phyloP scores from a whole-genome alignment of 768 basidiomycete genomes.

The Tulasnella sp. region DNA sequence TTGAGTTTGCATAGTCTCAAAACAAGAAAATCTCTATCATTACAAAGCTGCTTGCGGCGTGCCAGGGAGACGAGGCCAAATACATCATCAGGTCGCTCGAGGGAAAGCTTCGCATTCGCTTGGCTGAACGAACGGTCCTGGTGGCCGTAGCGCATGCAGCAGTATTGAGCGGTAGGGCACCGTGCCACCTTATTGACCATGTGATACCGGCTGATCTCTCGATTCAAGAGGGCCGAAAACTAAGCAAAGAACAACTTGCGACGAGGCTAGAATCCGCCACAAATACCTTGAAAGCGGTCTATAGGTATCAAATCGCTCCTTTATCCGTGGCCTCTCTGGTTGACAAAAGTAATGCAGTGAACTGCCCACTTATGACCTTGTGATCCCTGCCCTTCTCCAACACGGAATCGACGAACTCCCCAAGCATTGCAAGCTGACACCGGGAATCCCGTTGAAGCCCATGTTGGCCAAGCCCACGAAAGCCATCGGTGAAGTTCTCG shows the following conservation, averaged over 20 bases:
- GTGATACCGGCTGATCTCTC: constrained; percentile 17
- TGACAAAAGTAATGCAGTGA: constrained; percentile 51
- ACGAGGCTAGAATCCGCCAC: constrained; percentile 70
- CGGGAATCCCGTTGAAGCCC: constrained; percentile 91
- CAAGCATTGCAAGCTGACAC: constrained; percentile 81
- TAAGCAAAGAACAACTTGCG: constrained; percentile 68
- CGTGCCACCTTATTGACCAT: background rate
- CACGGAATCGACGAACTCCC: constrained; percentile 66
- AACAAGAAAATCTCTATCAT: constrained; percentile 92
- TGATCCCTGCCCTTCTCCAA: constrained; percentile 84
- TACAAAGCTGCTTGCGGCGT: constrained; percentile 88
- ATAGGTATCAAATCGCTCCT: constrained; percentile 56
- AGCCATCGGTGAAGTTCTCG: constrained; percentile 95
- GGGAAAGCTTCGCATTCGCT: constrained; percentile 94
- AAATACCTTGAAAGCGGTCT: constrained; percentile 79
- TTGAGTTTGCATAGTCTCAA: constrained; percentile 62
- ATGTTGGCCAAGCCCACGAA: constrained; percentile 99
- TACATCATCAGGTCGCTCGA: constrained; percentile 94
- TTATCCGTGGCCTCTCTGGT: background rate
- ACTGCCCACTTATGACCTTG: constrained; percentile 85
- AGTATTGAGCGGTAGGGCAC: constrained; percentile 60
- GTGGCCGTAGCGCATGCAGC: constrained; percentile 90
- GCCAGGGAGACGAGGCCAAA: constrained; percentile 88
- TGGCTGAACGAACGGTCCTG: constrained; percentile 93
- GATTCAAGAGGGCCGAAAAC: constrained; percentile 61